Base-by-base conservation (phyloP, 805 yeast genomes). In the Candida parachauliodes region DNA sequence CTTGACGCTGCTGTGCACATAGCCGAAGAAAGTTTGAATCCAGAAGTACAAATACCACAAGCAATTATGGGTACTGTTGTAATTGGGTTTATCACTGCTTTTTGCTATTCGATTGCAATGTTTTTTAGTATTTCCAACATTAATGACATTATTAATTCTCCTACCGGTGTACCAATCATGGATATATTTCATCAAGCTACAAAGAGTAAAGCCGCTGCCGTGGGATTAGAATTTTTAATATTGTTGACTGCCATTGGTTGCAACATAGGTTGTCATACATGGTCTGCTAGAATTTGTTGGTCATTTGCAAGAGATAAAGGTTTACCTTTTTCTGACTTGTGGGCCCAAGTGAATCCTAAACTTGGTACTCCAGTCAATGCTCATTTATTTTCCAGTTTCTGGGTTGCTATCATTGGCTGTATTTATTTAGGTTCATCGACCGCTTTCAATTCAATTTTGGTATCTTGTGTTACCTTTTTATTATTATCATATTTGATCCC, bases 1-100 rank as follows among this genome's bases (percentile, higher is more conserved):
- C 65, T 79, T 34, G 88, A 81, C 51, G 76, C 79, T 40, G 85
- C 86, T 2, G 78, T 86, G 2, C 88, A 81, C 49, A 68, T 82
- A 72, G 79, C 83, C 16, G 88, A 82, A 51, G 88, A 81, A 51
- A 70, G 71, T 25, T 61, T 70, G 26, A 63, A 71, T 19, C 85
- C 88, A 4, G 74, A 74, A 48, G 65, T 72, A 34, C 69, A 74
- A 44, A 77, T 79, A 38, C 86, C 87, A 15, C 69, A 69, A 34
- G 78, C 83, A 2, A 78, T 81, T 45, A 62, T 78, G 52, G 70
- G 79, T 4, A 77, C 85, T 2, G 81, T 81, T 2, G 70, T 78
- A 6, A 77, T 82, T 48, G 87, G 87, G 0, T 76, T 81, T 43
- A 51, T 70, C n/a, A 82, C 88, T 4, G 65, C 79, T 2, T 72